Conservation (phyloP, 371 early-diverging fungal species). For the Chytridium lagenaria region DNA sequence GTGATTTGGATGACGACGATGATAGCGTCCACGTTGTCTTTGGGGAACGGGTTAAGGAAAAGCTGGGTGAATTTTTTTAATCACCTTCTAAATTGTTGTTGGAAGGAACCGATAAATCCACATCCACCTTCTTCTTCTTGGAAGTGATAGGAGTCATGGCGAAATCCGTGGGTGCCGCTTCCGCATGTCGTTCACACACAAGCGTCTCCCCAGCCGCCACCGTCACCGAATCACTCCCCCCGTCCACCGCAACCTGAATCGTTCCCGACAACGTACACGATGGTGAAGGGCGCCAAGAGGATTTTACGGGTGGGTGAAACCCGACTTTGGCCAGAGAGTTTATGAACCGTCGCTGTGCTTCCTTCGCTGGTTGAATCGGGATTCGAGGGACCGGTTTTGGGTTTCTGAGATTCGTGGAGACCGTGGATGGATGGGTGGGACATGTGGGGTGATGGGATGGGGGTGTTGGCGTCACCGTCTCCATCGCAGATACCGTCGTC, state of each 20-base stretch:
- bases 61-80: not conserved
- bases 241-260: conserved; percentile 60
- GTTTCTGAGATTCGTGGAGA: not conserved
- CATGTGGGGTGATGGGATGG: conserved; percentile 24
- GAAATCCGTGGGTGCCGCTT: conserved; percentile 66
- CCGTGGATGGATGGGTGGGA: not conserved
- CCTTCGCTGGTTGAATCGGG: not conserved
- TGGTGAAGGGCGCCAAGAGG: conserved; percentile 61
- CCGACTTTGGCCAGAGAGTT: not conserved
- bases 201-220: conserved; percentile 62
- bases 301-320: conserved; percentile 55
- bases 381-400: not conserved
- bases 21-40: conserved; percentile 43
- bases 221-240: conserved; percentile 43
- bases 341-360: not conserved
- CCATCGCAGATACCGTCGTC: conserved; percentile 47
- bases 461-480: conserved; percentile 20
- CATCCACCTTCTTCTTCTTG: conserved; percentile 6
- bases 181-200: conserved; percentile 67
- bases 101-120: conserved; percentile 15
- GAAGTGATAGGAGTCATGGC: conserved; percentile 47
- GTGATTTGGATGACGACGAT: conserved; percentile 47
- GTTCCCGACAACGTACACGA: conserved; percentile 66
- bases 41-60: not conserved
- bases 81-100: not conserved